phyloP scores from a whole-genome alignment of 257 asterid species.

The Rauvolfia tetraphylla region DNA sequence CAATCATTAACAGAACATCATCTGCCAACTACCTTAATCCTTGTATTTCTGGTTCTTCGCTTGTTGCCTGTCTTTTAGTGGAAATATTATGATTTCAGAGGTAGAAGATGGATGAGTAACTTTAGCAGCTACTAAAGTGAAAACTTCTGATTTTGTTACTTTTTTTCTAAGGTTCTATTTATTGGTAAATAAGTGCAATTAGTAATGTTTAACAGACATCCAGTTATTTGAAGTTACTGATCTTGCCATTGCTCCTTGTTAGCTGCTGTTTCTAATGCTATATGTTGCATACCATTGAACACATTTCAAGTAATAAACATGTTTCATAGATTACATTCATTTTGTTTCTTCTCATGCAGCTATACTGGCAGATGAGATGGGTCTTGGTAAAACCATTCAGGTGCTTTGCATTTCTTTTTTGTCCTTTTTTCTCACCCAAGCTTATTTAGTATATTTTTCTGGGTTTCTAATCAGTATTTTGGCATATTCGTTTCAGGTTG shows the following conservation, averaged over 20 bases:
- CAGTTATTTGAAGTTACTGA: too few species aligned
- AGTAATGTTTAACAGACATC: too few species aligned
- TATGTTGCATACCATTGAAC: neutral
- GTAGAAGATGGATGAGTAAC: too few species aligned
- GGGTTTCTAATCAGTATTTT: neutral
- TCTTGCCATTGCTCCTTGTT: neutral
- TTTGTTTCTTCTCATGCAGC: conserved; percentile 47
- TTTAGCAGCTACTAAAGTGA: too few species aligned
- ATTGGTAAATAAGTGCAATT: too few species aligned
- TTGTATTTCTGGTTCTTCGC: too few species aligned
- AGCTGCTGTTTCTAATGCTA: neutral
- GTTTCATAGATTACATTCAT: neutral
- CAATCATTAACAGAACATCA: too few species aligned
- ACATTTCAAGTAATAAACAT: neutral
- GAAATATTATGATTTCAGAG: too few species aligned
- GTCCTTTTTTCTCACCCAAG: neutral
- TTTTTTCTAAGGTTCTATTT: neutral
- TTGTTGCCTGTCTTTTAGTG: too few species aligned
- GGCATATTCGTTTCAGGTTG: conserved; percentile 51
- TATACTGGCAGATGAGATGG: conserved; percentile 99
- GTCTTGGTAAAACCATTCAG: conserved; percentile 99
- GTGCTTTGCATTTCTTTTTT: conserved; percentile 31
- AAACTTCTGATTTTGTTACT: too few species aligned
- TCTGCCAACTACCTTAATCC: too few species aligned
- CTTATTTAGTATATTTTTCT: neutral